Conservation (phyloP, 192 early-diverging fungal genomes). For the Paraglomus occultum region DNA sequence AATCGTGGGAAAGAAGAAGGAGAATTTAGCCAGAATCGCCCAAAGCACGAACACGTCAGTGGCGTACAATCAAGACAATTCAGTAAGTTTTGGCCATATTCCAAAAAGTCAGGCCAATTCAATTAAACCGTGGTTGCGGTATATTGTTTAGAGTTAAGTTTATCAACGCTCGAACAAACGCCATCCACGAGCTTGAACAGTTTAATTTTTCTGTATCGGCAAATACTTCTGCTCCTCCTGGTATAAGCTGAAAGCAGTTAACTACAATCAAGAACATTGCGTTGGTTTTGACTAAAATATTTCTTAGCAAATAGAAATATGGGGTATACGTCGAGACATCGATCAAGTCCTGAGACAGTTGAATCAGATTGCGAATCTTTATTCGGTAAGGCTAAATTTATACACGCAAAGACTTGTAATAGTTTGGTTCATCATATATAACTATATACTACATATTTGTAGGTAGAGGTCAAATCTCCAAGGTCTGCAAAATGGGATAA, state of each 20-base stretch:
- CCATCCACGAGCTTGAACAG: too few relatives aligned
- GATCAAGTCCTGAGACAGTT: constrained; percentile 31
- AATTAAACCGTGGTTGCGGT: too few relatives aligned
- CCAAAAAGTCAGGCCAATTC: too few relatives aligned
- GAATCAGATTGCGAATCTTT: constrained; percentile 25
- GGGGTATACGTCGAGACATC: constrained; percentile 32
- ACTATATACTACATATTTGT: background rate
- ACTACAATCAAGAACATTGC: too few relatives aligned
- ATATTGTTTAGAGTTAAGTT: too few relatives aligned
- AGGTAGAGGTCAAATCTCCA: background rate
- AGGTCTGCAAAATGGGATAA: constrained; percentile 34
- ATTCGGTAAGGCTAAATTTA: constrained; percentile 1
- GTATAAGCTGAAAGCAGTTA: too few relatives aligned
- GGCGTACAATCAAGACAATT: constrained; percentile 31
- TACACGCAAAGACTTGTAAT: background rate
- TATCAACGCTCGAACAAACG: too few relatives aligned
- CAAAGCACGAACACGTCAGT: constrained; percentile 31
- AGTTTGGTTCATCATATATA: background rate
- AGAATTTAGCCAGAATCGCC: constrained; percentile 30
- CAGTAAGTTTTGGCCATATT: constrained; percentile 6
- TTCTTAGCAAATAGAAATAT: constrained; percentile 41
- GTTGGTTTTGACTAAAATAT: background rate
- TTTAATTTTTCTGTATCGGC: background rate
- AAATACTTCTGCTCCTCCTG: background rate
- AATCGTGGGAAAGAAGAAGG: constrained; percentile 29